Evolutionary conservation across 139 green algal species (phyloP).

Genomic region (Asterochloris erici): DNA sequence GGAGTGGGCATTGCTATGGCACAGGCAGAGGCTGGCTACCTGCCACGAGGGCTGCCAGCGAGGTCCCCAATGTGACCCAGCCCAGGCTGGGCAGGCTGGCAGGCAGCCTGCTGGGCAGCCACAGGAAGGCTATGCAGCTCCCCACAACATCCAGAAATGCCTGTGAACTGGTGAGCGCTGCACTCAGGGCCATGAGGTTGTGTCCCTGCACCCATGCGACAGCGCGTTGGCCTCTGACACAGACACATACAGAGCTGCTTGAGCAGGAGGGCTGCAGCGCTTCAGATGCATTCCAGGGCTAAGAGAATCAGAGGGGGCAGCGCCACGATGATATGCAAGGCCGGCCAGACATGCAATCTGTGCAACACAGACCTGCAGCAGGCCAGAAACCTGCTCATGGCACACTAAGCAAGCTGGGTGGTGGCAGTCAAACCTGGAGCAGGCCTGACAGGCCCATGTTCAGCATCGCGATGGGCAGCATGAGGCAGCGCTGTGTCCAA

Average conservation of each 20-base stretch:
- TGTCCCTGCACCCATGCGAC: no score
- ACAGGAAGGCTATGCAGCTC: conserved; percentile 25
- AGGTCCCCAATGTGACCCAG: not conserved
- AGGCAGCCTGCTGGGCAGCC: not conserved
- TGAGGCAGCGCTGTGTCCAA: conserved; percentile 32
- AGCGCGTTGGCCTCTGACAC: no score
- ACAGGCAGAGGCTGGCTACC: conserved; percentile 6
- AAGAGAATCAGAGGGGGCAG: no score
- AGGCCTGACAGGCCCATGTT: conserved; percentile 51
- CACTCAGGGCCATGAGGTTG: conserved; percentile 13
- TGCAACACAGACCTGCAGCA: no score
- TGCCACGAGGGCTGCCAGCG: not conserved
- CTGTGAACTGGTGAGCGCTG: conserved; percentile 39
- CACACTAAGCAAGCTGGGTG: no score
- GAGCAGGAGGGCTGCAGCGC: no score
- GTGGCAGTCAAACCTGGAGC: conserved; percentile 38
- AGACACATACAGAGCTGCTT: no score
- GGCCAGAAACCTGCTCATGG: no score
- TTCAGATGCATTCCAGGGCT: no score
- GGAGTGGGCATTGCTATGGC: not conserved
- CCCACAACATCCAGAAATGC: conserved; percentile 46
- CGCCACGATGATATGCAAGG: no score
- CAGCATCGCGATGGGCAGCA: conserved; percentile 46
- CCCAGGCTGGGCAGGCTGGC: conserved; percentile 4
- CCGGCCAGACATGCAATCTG: no score